Percentiles rank a stretch among this genome's conserved stretches.
Evolutionary conservation across 192 early-diverging fungal genomes (phyloP).

Genomic region (Paraglomus brasilianum): DNA sequence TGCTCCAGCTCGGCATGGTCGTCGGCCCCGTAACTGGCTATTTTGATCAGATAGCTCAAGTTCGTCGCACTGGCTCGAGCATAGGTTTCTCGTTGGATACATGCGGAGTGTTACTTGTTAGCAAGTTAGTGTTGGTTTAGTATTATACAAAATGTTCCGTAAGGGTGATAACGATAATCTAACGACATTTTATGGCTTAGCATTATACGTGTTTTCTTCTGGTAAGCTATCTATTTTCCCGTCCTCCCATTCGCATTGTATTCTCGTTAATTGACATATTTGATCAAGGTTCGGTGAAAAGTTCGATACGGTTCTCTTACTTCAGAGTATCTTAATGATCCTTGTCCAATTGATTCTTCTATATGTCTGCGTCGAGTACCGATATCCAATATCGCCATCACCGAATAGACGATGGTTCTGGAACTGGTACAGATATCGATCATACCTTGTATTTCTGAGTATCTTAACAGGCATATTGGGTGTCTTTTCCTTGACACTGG

Average conservation of each 20-base stretch:
- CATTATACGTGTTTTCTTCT: constrained; percentile 47
- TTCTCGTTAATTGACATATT: not conserved
- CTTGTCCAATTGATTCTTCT: constrained; percentile 49
- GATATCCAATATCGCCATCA: constrained; percentile 33
- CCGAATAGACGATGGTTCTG: constrained; percentile 37
- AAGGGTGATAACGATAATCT: not conserved
- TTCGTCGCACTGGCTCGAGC: constrained; percentile 48
- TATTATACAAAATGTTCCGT: not conserved
- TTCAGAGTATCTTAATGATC: constrained; percentile 60
- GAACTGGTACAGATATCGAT: constrained; percentile 41
- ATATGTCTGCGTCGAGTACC: constrained; percentile 45
- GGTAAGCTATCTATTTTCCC: constrained; percentile 27
- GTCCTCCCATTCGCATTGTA: not conserved
- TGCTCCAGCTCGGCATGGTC: constrained; percentile 52
- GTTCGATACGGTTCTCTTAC: constrained; percentile 52
- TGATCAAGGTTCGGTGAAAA: constrained; percentile 41
- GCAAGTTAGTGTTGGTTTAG: constrained; percentile 41
- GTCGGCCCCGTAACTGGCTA: constrained; percentile 58
- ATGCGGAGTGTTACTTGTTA: constrained; percentile 52
- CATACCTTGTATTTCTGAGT: constrained; percentile 40
- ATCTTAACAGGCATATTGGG: constrained; percentile 27
- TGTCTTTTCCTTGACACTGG: constrained; percentile 35
- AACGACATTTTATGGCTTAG: constrained; percentile 18
- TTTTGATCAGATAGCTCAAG: constrained; percentile 54
- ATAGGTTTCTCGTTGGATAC: constrained; percentile 55